Base-by-base conservation (phyloP, 768 basidiomycete species). In the Russula sp. region DNA sequence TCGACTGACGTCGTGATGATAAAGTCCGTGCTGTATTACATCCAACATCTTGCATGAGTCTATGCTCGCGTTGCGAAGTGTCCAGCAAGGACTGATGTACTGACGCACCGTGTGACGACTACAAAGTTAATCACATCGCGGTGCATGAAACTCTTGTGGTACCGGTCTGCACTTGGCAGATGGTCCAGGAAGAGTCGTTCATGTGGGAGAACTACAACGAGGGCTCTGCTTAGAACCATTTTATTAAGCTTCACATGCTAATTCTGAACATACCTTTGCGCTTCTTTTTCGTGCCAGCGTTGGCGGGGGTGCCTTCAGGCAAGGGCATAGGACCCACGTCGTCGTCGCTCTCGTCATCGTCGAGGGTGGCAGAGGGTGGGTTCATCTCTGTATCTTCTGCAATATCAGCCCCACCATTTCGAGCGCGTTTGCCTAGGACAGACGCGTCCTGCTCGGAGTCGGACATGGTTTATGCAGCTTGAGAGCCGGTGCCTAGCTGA, bases 131-230 rank as follows among this genome's bases (percentile, higher is more conserved):
- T 79, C 39, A 85, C 82, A 65, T 98, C 96, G 53, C 94, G 79
- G 73, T 99, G 97, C 97, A 99, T 98, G 75, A 98, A 98, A 62
- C 90, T 94, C 76, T 95, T 94, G 77, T 86, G 88, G 76, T 99
- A 99, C 67, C 97, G 86, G 73, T 98, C 92, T 56, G 93, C 83
- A 67, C 84, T 84, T 1, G 97, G 97, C 20, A 99, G 77, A 75
- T 96, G 92, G 42, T 93, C 92, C 48, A 99, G 80, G 76, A 90
- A 98, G 18, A 98, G 78, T 67, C 85, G 82, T 78, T 98, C 97
- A 72, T 98, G 94, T 0, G 90, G 93, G 7, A 98, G 81, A 46
- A 96, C 94, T 98, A 72, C 34, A 7, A 20, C 11, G 29, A 55
- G 35, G 32, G 7, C 32, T n/a, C 11, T 52, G 32, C 1, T 58